A percentile compares a stretch with the other conserved stretches of the same genome.
Evolutionary conservation across 371 early-diverging fungal genomes (phyloP).

Genomic region (Nematocida minor): DNA sequence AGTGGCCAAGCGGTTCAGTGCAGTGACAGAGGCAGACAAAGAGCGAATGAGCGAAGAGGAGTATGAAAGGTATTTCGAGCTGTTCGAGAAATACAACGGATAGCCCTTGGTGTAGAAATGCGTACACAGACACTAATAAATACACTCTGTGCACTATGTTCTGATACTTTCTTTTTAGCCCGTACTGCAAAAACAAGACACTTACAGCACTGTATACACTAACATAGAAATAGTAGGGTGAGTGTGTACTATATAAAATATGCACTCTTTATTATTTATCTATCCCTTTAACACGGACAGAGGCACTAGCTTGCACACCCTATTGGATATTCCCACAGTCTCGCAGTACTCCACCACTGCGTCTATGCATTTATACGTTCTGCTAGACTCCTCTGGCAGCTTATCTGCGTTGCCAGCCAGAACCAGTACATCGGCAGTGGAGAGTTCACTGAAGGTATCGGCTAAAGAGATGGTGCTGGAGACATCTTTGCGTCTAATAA

Average conservation of each 20-base stretch:
- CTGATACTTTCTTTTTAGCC: too few relatives aligned
- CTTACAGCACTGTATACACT: too few relatives aligned
- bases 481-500: conserved; percentile 52
- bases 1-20: conserved; percentile 52
- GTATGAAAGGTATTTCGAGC: conserved; percentile 66
- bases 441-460: conserved; percentile 30
- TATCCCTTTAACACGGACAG: conserved; percentile 65
- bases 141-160: too few relatives aligned
- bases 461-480: conserved; percentile 44
- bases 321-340: conserved; percentile 51
- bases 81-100: conserved; percentile 51
- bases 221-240: too few relatives aligned
- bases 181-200: too few relatives aligned
- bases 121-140: too few relatives aligned
- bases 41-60: conserved; percentile 65
- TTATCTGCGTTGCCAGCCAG: conserved; percentile 24
- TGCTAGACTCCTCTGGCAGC: conserved; percentile 60
- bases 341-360: conserved; percentile 61
- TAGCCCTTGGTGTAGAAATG: too few relatives aligned
- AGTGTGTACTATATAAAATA: too few relatives aligned
- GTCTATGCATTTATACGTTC: conserved; percentile 64
- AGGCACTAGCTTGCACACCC: conserved; percentile 56
- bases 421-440: conserved; percentile 49
- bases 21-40: conserved; percentile 65
- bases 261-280: too few relatives aligned